Evolutionary conservation across 371 early-diverging fungal species (phyloP).

Genomic region (Mortierella sp.): DNA sequence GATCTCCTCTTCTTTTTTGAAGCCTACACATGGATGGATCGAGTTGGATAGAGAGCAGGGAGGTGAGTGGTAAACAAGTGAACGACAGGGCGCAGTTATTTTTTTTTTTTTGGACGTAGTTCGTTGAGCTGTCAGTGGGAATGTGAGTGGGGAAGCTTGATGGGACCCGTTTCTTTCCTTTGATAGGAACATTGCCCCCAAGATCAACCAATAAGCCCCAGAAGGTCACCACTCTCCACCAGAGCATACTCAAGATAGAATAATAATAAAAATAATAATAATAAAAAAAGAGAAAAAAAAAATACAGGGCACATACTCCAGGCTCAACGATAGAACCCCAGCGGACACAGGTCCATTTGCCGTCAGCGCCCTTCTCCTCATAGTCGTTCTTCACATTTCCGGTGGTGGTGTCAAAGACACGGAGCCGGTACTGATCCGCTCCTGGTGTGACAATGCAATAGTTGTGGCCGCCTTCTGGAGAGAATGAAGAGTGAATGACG

Average conservation of each 20-base stretch:
- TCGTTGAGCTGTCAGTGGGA: neutral
- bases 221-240: no score
- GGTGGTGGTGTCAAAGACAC: conserved; percentile 76
- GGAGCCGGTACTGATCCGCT: conserved; percentile 76
- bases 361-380: conserved; percentile 62
- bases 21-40: conserved; percentile 24
- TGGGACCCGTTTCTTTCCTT: no score
- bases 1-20: conserved; percentile 65
- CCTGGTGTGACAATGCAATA: conserved; percentile 78
- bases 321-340: conserved; percentile 69
- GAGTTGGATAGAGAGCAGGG: conserved; percentile 9
- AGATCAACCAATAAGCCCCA: no score
- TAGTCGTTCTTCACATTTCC: conserved; percentile 73
- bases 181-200: no score
- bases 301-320: conserved; percentile 26
- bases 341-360: conserved; percentile 67
- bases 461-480: conserved; percentile 62
- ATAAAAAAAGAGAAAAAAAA: conserved; percentile 2
- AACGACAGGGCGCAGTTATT: no score
- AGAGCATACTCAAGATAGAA: no score
- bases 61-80: neutral
- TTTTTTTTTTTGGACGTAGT: no score
- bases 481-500: conserved; percentile 68
- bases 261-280: neutral
- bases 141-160: neutral